These are phyloP conservation scores for Cephaloascus fragrans DNA, from an alignment of 805 yeast genomes.

Conservation along the genomic window DNA sequence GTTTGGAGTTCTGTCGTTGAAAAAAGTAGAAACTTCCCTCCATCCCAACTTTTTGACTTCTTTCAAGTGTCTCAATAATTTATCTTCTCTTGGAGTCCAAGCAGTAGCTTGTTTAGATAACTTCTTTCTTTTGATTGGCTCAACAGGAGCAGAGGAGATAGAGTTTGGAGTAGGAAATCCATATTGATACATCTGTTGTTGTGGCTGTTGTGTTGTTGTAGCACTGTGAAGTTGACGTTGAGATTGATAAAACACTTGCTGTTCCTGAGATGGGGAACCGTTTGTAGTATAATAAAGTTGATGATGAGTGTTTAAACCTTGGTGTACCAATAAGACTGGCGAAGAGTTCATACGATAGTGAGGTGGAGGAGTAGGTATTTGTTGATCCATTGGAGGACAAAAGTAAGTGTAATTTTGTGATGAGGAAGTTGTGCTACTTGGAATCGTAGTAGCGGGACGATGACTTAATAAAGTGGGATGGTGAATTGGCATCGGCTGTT, in stretches of 20 bases:
- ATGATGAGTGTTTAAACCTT: neutral
- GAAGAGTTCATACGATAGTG: neutral
- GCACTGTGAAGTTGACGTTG: slow-evolving; percentile 1
- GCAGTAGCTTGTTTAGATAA: slow-evolving; percentile 26
- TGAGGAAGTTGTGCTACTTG: neutral
- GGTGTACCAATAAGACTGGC: neutral
- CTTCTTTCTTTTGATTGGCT: slow-evolving; percentile 1
- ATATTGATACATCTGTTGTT: slow-evolving; percentile 1
- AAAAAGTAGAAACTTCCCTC: slow-evolving; percentile 78
- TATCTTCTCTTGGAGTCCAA: slow-evolving; percentile 76
- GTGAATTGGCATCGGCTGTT: neutral
- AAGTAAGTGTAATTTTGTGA: neutral
- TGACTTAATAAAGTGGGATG: neutral
- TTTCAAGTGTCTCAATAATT: slow-evolving; percentile 61
- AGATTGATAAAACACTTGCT: slow-evolving; percentile 2
- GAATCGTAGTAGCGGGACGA: neutral
- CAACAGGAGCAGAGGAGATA: slow-evolving; percentile 1
- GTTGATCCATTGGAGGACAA: neutral
- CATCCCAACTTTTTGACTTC: slow-evolving; percentile 81
- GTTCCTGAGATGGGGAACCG: slow-evolving; percentile 1
- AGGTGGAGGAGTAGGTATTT: neutral
- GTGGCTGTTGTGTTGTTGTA: slow-evolving; percentile 1
- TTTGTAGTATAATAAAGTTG: neutral
- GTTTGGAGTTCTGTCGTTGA: slow-evolving; percentile 74
- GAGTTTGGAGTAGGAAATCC: neutral